phyloP scores from a whole-genome alignment of 495 filamentous ascomycete species.

The Talaromyces borbonicus region DNA sequence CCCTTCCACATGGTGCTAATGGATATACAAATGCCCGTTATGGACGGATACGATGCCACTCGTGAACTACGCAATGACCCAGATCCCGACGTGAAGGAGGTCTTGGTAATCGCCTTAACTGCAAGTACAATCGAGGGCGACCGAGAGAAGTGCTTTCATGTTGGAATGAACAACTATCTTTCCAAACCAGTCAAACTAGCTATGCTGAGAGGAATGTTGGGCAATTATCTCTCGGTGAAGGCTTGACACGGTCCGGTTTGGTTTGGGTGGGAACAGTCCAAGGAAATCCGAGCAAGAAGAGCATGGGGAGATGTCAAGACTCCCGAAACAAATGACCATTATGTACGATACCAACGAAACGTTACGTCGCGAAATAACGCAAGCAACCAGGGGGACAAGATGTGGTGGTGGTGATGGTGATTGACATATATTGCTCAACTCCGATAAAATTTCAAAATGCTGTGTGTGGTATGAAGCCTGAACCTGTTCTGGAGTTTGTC shows the following conservation, averaged over 20 bases:
- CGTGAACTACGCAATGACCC: slow-evolving; percentile 55
- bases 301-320: not conserved
- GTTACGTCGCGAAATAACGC: not conserved
- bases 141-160: slow-evolving; percentile 61
- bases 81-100: slow-evolving; percentile 34
- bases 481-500: not conserved
- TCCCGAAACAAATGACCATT: not conserved
- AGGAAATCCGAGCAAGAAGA: not conserved
- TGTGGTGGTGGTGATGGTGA: not conserved
- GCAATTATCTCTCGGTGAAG: not conserved
- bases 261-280: not conserved
- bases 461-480: not conserved
- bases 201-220: not conserved
- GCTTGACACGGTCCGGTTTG: not conserved
- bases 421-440: not conserved
- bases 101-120: slow-evolving; percentile 75
- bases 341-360: not conserved
- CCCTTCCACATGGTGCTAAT: slow-evolving; percentile 70
- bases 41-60: slow-evolving; percentile 71
- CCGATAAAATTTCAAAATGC: not conserved
- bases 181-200: slow-evolving; percentile 59
- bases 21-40: slow-evolving; percentile 79
- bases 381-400: not conserved
- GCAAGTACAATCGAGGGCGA: slow-evolving; percentile 76
- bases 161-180: slow-evolving; percentile 81